A percentile compares a stretch with the other conserved stretches of the same genome.
Evolutionary conservation across 1,284 basidiomycete species (phyloP).

Genomic region (Erythrobasidium hasegawianum): DNA sequence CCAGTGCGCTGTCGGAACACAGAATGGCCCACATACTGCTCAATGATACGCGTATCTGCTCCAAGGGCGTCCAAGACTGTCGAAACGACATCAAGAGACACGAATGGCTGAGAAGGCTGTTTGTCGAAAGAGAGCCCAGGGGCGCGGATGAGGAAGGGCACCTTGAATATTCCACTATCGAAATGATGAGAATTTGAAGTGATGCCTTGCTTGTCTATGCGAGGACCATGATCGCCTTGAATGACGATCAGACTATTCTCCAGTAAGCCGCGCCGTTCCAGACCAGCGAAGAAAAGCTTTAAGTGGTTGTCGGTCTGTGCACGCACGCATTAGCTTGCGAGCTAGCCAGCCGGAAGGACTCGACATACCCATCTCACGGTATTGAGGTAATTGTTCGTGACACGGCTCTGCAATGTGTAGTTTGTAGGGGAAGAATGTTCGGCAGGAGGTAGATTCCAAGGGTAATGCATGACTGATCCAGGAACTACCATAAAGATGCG

Average conservation of each 20-base stretch:
- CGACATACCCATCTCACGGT: conserved; percentile 15
- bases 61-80: conserved; percentile 9
- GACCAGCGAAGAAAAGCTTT: conserved; percentile 21
- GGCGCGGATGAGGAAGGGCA: not conserved
- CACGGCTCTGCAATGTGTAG: conserved; percentile 5
- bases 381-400: conserved; percentile 27
- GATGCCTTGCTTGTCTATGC: conserved; percentile 18
- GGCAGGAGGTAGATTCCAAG: conserved; percentile 4
- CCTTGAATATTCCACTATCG: not conserved
- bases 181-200: not conserved
- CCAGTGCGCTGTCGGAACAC: not conserved
- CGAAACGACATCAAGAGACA: not conserved
- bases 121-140: not conserved
- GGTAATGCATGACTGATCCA: conserved; percentile 28
- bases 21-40: not conserved
- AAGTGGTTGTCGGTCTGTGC: conserved; percentile 16
- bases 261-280: conserved; percentile 15
- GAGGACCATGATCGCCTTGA: conserved; percentile 32
- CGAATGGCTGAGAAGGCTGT: not conserved
- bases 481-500: conserved; percentile 19
- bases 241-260: conserved; percentile 31
- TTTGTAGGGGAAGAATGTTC: not conserved
- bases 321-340: no score
- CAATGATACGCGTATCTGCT: not conserved
- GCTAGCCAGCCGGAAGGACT: no score